Evolutionary conservation across 441 rosid species (phyloP).

Genomic region (Euphorbia corollata): DNA sequence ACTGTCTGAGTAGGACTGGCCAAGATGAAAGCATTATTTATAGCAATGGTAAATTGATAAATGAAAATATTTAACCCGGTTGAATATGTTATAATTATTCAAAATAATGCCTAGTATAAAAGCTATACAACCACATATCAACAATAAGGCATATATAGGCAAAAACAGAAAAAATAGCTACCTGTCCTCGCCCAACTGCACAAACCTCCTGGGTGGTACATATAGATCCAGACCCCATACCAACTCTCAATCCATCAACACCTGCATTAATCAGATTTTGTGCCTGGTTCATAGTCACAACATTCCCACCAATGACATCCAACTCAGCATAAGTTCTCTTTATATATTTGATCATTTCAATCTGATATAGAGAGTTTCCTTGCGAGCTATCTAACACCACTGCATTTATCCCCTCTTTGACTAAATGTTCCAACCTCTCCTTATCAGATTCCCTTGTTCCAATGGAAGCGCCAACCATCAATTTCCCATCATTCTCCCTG

Average conservation of each 20-base stretch:
- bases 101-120: neutral
- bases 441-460: conserved; percentile 77
- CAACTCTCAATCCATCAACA: conserved; percentile 77
- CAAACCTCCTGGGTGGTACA: conserved; percentile 97
- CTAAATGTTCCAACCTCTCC: conserved; percentile 72
- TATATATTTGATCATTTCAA: conserved; percentile 74
- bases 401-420: conserved; percentile 73
- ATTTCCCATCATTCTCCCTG: conserved; percentile 59
- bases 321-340: conserved; percentile 56
- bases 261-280: conserved; percentile 77
- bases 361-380: conserved; percentile 79
- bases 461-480: conserved; percentile 89
- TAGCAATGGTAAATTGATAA: neutral
- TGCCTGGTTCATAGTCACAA: conserved; percentile 82
- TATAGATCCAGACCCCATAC: conserved; percentile 94
- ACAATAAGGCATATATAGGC: neutral
- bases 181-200: conserved; percentile 95
- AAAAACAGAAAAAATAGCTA: conserved; percentile 20
- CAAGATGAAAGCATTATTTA: no score
- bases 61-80: neutral
- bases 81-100: neutral
- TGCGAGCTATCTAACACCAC: conserved; percentile 88
- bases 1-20: no score
- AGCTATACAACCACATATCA: neutral
- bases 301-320: conserved; percentile 87